phyloP scores from a whole-genome alignment of 139 green algal species.

The Tetradesmus obliquus region DNA sequence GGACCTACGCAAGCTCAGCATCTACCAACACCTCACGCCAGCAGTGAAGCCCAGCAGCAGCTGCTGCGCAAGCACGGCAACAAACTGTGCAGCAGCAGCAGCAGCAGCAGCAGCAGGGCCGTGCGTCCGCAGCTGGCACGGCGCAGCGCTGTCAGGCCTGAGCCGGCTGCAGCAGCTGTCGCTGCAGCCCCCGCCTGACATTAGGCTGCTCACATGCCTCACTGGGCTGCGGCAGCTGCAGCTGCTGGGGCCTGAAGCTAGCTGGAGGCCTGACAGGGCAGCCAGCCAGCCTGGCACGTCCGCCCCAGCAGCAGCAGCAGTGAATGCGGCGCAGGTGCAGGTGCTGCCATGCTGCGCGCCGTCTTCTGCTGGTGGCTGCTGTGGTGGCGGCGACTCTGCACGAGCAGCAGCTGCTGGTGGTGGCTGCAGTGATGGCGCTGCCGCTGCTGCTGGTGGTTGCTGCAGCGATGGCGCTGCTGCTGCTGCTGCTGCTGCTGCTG shows the following conservation, averaged over 20 bases:
- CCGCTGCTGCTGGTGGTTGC: background rate
- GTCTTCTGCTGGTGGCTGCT: background rate
- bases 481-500: background rate
- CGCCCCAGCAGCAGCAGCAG: background rate
- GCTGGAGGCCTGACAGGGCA: background rate
- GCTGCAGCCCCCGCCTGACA: background rate
- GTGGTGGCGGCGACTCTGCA: background rate
- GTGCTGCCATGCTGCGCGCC: too few relatives aligned
- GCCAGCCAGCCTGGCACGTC: background rate
- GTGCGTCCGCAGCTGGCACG: background rate
- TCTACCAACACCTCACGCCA: background rate
- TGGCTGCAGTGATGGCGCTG: background rate
- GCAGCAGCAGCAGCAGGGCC: background rate
- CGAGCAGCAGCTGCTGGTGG: too few relatives aligned
- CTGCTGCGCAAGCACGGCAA: background rate
- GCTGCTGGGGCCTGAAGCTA: background rate
- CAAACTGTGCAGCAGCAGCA: background rate
- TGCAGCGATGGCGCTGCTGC: too few relatives aligned
- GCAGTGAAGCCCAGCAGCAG: background rate
- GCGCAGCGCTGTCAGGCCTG: background rate
- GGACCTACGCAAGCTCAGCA: background rate
- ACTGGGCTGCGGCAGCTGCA: background rate
- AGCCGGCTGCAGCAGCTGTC: background rate
- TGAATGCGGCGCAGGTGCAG: background rate
- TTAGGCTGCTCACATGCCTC: background rate